These are phyloP conservation scores for Papiliotrema flavescens DNA, from an alignment of 1,284 basidiomycete species.

Conservation along the genomic window DNA sequence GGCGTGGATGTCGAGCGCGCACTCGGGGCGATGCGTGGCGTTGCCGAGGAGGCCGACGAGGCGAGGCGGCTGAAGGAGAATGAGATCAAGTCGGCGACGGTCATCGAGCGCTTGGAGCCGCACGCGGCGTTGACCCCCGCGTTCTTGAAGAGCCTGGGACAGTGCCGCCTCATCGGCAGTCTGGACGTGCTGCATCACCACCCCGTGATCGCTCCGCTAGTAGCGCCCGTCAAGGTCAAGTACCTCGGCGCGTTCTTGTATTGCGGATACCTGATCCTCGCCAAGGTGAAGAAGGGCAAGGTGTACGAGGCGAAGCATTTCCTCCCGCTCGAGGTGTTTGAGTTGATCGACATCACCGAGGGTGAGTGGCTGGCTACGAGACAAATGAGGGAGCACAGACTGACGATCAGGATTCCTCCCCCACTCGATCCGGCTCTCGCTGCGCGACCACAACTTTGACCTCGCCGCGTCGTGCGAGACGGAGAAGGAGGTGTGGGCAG, in stretches of 20 bases:
- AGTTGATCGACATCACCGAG: constrained; percentile 65
- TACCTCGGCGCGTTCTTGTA: constrained; percentile 87
- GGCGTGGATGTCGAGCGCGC: constrained; percentile 45
- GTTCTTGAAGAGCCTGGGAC: constrained; percentile 67
- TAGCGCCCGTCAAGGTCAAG: constrained; percentile 63
- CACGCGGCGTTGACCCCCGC: constrained; percentile 45
- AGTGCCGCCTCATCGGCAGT: constrained; percentile 71
- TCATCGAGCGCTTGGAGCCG: constrained; percentile 61
- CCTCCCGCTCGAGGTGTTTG: constrained; percentile 70
- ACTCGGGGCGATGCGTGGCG: constrained; percentile 56
- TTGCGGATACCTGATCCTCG: constrained; percentile 75
- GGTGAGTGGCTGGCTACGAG: constrained; percentile 50
- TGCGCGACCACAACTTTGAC: constrained; percentile 68
- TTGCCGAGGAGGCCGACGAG: constrained; percentile 56
- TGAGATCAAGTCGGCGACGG: constrained; percentile 64
- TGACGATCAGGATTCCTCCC: constrained; percentile 62
- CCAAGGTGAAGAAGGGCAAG: constrained; percentile 75
- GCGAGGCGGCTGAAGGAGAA: constrained; percentile 59
- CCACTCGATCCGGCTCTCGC: constrained; percentile 70
- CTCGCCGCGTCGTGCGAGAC: constrained; percentile 70
- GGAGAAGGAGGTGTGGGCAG: constrained; percentile 81
- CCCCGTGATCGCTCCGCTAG: constrained; percentile 41
- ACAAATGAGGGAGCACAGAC: neutral
- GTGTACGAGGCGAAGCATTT: constrained; percentile 81
- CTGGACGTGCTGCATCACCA: constrained; percentile 76